phyloP scores from a whole-genome alignment of 108 stramenopile genomes.

The Bacterosira constricta region DNA sequence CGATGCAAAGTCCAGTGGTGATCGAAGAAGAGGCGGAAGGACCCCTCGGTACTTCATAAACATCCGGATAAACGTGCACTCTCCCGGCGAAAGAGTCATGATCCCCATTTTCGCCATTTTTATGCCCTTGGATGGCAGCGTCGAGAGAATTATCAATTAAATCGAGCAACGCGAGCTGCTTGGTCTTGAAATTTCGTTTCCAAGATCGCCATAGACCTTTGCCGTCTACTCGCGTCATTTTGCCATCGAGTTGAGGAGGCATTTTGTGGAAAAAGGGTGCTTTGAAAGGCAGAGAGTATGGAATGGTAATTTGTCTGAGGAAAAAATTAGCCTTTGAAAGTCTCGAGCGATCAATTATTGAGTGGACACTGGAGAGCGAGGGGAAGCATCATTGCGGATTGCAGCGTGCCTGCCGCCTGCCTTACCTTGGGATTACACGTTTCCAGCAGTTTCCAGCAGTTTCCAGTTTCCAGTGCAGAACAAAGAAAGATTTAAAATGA shows the following conservation, averaged over 20 bases:
- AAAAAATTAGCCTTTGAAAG: too few relatives aligned
- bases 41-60: background rate
- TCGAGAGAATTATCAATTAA: slow-evolving; percentile 80
- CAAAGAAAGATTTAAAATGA: too few relatives aligned
- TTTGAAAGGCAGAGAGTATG: too few relatives aligned
- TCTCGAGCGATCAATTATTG: too few relatives aligned
- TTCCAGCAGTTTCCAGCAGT: too few relatives aligned
- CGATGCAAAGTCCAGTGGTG: slow-evolving; percentile 47
- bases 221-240: slow-evolving; percentile 55
- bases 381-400: too few relatives aligned
- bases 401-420: too few relatives aligned
- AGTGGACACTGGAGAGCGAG: too few relatives aligned
- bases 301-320: background rate
- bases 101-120: background rate
- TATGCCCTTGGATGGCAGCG: slow-evolving; percentile 43
- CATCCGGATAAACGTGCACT: slow-evolving; percentile 36
- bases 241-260: background rate
- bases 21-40: background rate
- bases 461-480: too few relatives aligned
- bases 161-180: slow-evolving; percentile 61
- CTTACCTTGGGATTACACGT: too few relatives aligned
- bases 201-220: slow-evolving; percentile 70
- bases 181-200: slow-evolving; percentile 64
- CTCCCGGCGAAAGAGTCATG: slow-evolving; percentile 18
- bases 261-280: too few relatives aligned